Evolutionary conservation across 805 yeast genomes (phyloP), one percentile per base, ranked within the genome.

Genomic region (Hemisphaericaspora nanyangensis): DNA sequence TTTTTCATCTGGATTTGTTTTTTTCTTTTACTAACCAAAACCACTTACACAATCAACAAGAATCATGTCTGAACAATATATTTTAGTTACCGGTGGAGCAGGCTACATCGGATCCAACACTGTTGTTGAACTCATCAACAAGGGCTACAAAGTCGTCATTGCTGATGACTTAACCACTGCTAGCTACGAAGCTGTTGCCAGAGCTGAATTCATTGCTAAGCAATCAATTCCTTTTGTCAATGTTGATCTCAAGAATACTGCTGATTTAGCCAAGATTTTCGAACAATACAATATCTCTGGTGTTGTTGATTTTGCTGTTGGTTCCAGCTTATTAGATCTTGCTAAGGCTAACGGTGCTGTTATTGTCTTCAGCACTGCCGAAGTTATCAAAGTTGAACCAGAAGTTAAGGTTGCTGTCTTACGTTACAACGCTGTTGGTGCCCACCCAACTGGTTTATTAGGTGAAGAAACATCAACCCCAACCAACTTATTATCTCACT

Each of bases 21-120:
- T 26, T 17, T n/a, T 25, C n/a, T 30, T 34, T 25, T 25, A n/a
- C 7, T 6, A 10, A 13, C 15, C 16, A 25, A 27, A 17, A 10
- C 11, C 7, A 13, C n/a, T 29, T 17, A n/a, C 17, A 6, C 15
- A 25, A 28, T 16, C 16, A 11, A 7, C 8, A 29, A 29, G 10
- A 35, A 39, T 31, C 22, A 37, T 39, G 40, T 39, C 46, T 12
- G 26, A 22, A 8, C 39, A 39, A 31, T 40, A 43, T 34, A 77
- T 82, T 32, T 66, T 84, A 38, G 90, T 85, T 20, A 84, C 93
- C 17, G 95, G 95, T 32, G 95, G 95, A 34, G 86, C 91, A 19
- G 93, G 95, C 16, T 85, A 85, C 61, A 84, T 86, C 52, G 95
- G 93, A 18, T 82, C 91, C 7, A 93, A 85, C 56, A 82, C 91